These are phyloP conservation scores for Zalaria obscura DNA, from an alignment of 2,329 filamentous ascomycete genomes.

Conservation along the genomic window DNA sequence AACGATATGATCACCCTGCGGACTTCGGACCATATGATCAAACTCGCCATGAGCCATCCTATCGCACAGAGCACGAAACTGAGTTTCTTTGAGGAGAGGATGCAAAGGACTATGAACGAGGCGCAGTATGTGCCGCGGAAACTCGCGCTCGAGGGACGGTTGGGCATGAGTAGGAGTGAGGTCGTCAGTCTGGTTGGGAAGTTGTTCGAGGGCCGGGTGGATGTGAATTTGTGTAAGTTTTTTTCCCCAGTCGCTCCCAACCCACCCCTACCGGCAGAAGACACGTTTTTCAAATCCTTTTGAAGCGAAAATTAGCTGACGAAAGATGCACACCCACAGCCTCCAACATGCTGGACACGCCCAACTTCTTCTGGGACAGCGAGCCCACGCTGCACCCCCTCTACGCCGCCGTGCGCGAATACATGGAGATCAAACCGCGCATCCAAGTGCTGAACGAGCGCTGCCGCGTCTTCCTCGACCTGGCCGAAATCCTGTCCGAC, in stretches of 20 bases:
- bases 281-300: too few species aligned
- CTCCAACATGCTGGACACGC: slow-evolving; percentile 89
- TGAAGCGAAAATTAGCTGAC: too few species aligned
- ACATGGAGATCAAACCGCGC: slow-evolving; percentile 90
- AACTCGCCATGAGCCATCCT: slow-evolving; percentile 90
- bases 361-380: slow-evolving; percentile 97
- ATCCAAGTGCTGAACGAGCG: slow-evolving; percentile 96
- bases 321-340: slow-evolving; percentile 35
- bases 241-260: neutral
- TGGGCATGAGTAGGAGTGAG: slow-evolving; percentile 84
- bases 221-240: slow-evolving; percentile 87
- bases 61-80: slow-evolving; percentile 96
- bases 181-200: slow-evolving; percentile 84
- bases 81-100: slow-evolving; percentile 88
- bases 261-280: neutral
- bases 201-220: slow-evolving; percentile 85
- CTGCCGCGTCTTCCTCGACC: slow-evolving; percentile 88
- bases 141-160: slow-evolving; percentile 73
- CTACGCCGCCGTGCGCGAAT: slow-evolving; percentile 88
- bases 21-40: slow-evolving; percentile 96
- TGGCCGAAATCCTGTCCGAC: slow-evolving; percentile 88
- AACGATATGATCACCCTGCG: slow-evolving; percentile 98
- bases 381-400: slow-evolving; percentile 90
- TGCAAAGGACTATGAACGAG: slow-evolving; percentile 86
- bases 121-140: slow-evolving; percentile 85